These are phyloP conservation scores for Euphorbia celastroides DNA, from an alignment of 441 rosid genomes.

Conservation along the genomic window DNA sequence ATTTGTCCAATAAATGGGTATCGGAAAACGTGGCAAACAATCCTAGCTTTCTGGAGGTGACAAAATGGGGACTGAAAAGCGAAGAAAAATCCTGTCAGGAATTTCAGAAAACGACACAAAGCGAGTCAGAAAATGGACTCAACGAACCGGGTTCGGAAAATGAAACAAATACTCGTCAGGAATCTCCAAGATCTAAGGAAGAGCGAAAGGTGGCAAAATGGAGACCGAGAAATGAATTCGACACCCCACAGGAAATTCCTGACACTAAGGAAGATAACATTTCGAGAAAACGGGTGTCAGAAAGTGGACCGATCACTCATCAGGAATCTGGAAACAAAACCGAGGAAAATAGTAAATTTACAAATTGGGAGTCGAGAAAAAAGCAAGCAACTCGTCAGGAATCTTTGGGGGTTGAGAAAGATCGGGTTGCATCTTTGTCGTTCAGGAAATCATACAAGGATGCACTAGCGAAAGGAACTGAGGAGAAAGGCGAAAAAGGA, in stretches of 20 bases:
- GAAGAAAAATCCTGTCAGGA: not conserved
- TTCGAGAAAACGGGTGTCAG: constrained; percentile 1
- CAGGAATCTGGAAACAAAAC: not conserved
- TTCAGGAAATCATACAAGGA: constrained; percentile 25
- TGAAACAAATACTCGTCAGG: not conserved
- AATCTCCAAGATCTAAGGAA: not conserved
- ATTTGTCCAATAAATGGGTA: not conserved
- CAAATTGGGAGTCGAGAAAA: not conserved
- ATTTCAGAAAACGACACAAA: not conserved
- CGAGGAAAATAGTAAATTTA: not conserved
- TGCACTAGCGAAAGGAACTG: constrained; percentile 35
- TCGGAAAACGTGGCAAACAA: not conserved
- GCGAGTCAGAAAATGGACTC: not conserved
- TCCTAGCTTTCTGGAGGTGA: not conserved
- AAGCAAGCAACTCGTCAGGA: not conserved
- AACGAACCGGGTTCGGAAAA: not conserved
- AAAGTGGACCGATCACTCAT: not conserved
- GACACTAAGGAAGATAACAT: not conserved
- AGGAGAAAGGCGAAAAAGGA: not conserved
- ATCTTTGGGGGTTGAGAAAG: not conserved
- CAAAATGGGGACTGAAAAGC: constrained; percentile 20
- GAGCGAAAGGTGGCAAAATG: not conserved
- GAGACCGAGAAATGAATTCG: not conserved
- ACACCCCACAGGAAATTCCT: not conserved
- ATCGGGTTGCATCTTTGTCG: not conserved